Percentiles rank a stretch among this genome's conserved stretches.
Conservation (phyloP, 2,329 filamentous ascomycete species). For the Huntiella savannae region DNA sequence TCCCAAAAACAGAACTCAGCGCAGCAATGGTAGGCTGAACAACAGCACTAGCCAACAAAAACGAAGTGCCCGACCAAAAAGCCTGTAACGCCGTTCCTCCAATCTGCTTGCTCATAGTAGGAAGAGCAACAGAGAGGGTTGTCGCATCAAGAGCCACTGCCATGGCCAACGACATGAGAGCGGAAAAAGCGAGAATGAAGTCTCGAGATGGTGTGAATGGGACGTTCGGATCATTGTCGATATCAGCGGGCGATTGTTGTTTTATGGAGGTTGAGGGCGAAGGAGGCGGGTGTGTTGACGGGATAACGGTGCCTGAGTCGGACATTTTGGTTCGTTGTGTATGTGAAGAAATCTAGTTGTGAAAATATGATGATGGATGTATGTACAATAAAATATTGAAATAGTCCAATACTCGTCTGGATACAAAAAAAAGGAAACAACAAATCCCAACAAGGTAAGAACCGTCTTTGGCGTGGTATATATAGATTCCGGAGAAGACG, state of each 20-base stretch:
- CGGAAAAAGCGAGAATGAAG: conserved; percentile 29
- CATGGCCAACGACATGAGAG: conserved; percentile 32
- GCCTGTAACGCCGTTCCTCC: conserved; percentile 38
- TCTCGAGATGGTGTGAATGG: conserved; percentile 18
- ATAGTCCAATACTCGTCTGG: no score
- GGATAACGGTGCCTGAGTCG: conserved; percentile 1
- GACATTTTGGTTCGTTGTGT: not conserved
- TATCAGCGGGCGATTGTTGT: not conserved
- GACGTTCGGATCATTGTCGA: conserved; percentile 2
- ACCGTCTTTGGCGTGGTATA: no score
- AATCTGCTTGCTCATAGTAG: conserved; percentile 28
- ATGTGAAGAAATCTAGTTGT: not conserved
- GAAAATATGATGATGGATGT: no score
- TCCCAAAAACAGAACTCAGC: conserved; percentile 20
- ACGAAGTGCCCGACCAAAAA: conserved; percentile 55
- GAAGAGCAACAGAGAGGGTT: conserved; percentile 18
- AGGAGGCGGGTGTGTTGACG: not conserved
- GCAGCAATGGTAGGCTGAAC: conserved; percentile 31
- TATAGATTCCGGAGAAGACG: no score
- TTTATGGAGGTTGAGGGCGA: not conserved
- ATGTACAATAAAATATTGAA: no score
- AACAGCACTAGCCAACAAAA: conserved; percentile 45
- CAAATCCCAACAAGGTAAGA: no score
- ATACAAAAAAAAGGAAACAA: no score
- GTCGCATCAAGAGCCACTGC: conserved; percentile 24